A percentile compares a stretch with the other conserved stretches of the same genome.
Evolutionary conservation across 495 filamentous ascomycete species (phyloP).

Genomic region (Aspergillus diversus): DNA sequence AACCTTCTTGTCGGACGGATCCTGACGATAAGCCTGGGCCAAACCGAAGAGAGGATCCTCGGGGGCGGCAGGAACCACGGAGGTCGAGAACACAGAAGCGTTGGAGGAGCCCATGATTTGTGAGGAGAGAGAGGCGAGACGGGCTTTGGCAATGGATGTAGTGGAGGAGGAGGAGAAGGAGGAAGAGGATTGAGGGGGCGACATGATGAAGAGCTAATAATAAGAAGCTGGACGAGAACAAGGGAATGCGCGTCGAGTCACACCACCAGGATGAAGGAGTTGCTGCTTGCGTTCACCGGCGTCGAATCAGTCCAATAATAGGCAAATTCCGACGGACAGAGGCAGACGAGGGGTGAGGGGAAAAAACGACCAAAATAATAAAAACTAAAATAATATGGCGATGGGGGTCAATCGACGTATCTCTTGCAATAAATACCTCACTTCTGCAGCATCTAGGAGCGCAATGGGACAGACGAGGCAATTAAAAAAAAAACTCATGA

Average conservation of each 20-base stretch:
- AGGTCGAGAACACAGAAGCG: slow-evolving; percentile 72
- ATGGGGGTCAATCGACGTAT: too few species aligned
- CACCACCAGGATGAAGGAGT: slow-evolving; percentile 21
- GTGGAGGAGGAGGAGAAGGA: slow-evolving; percentile 27
- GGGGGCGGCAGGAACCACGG: slow-evolving; percentile 84
- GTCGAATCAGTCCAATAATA: slow-evolving; percentile 10
- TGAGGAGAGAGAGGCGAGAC: slow-evolving; percentile 45
- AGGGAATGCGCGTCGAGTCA: slow-evolving; percentile 16
- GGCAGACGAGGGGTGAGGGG: neutral
- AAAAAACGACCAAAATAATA: neutral
- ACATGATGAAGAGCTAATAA: slow-evolving; percentile 22
- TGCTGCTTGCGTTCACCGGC: slow-evolving; percentile 36
- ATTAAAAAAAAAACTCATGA: neutral
- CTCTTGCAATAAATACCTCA: neutral
- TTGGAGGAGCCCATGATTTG: slow-evolving; percentile 51
- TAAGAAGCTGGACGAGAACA: too few species aligned
- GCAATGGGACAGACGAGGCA: neutral
- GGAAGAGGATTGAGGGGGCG: slow-evolving; percentile 24
- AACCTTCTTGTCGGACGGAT: slow-evolving; percentile 84
- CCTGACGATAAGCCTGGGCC: slow-evolving; percentile 84
- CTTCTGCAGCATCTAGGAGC: too few species aligned
- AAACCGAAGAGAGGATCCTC: slow-evolving; percentile 96
- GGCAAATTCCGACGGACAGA: slow-evolving; percentile 12
- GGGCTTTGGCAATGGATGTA: slow-evolving; percentile 33
- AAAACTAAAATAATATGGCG: too few species aligned